Base-by-base conservation (phyloP, 192 early-diverging fungal species). In the Coemansia sp. region DNA sequence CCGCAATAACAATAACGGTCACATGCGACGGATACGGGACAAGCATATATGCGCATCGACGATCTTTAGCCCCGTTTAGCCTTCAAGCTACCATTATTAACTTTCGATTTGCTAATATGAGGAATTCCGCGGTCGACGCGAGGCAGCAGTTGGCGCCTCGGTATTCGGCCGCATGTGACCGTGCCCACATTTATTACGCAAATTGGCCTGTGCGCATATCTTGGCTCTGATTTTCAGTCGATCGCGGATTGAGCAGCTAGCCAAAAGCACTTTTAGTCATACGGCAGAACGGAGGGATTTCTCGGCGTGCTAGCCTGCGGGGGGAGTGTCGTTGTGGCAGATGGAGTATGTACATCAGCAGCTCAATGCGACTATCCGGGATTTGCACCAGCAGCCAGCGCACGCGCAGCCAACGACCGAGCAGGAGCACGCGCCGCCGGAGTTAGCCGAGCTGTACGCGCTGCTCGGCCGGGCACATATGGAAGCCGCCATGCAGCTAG, bases 301-400 rank as follows among this genome's bases (percentile, higher is more conserved):
- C n/a, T n/a, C n/a, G n/a, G n/a, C n/a, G n/a, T n/a, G n/a, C n/a
- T n/a, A n/a, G n/a, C n/a, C n/a, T n/a, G n/a, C n/a, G n/a, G n/a
- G n/a, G n/a, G n/a, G n/a, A n/a, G n/a, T n/a, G n/a, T n/a, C n/a
- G n/a, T n/a, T n/a, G n/a, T n/a, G n/a, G n/a, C n/a, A n/a, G n/a
- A 73, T 73, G 70, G 70, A 74, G 22, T 53, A 56, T 53, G 71
- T 75, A 26, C 60, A 56, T 9, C 60, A 75, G 56, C 71, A 75
- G 31, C 53, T 75, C 9, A 29, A 58, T 6, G 57, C 53, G 9
- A 64, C 68, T 45, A 42, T 67, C 14, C 67, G 62, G 30, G 65
- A 68, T 7, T 45, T 75, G 35, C 42, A 46, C 30, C 48, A 41
- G 31, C 32, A 39, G 32, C 36, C 20, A 43, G 25, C 32, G 43